Evolutionary conservation across 768 basidiomycete species (phyloP), one percentile per base, ranked within the genome.

Genomic region (Auriscalpium vulgare): DNA sequence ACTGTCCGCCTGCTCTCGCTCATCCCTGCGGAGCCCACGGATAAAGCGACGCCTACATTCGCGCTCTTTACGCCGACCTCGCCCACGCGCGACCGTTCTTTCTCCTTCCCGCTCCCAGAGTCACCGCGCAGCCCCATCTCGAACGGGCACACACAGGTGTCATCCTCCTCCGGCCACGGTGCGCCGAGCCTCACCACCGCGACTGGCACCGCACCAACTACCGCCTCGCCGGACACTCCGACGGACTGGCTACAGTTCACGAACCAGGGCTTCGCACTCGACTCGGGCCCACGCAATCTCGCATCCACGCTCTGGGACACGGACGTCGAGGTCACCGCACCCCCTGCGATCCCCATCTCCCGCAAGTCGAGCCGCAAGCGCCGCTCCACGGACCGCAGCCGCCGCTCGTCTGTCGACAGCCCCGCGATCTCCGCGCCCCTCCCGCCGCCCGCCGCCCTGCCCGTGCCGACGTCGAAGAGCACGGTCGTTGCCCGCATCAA

Each of bases 181-280:
- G n/a, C 47, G 14, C 45, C 62, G 14, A 57, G 67, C 6, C 61
- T 63, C 2, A 54, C 37, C 19, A 68, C 69, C 3, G 66, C 74
- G 11, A 59, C 66, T 9, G 67, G 69, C 3, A 56, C 69, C 17
- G 67, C 71, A 4, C 55, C 69, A 19, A 58, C 65, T 34, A 60
- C 61, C 17, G 57, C 59, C 9, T 29, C 68, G 50, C 62, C 70
- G 65, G 69, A 50, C 63, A 74, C 48, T 3, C 65, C 67, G 16
- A 66, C 66, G 21, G 85, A 88, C 61, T 91, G 88, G 88, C 66
- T 75, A 6, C 79, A 83, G 40, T 90, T 91, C 68, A 83, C 87
- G 0, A 69, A 78, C 1, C 71, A 79, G 1, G 88, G 88, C 3
- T 91, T 78, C 11, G 76, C 75, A 36, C 69, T 70, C 1, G 72